Evolutionary conservation across 345 rosid species (phyloP), one percentile per base, ranked within the genome.

Genomic region (Aethionema arabicum): DNA sequence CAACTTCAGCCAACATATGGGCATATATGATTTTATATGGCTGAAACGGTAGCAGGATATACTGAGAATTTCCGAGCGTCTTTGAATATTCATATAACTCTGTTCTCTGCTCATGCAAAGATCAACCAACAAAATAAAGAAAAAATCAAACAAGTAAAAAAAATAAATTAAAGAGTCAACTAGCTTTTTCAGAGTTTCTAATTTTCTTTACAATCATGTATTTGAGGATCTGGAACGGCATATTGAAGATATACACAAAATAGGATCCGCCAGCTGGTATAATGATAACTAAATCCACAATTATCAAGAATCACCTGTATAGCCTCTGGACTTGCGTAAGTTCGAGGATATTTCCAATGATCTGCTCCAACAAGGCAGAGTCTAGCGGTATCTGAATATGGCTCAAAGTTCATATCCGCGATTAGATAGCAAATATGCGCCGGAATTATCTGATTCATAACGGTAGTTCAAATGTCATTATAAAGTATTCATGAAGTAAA

Each of bases 1-100:
- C 99, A 47, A 90, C 86, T 83, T 95, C 99, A 64, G 90, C 91
- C 60, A 95, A 82, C 99, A 95, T 95, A 78, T 83, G 72, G n/a
- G 99, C 99, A 78, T 95, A 95, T 56, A 95, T 58, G 68, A 95
- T 67, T 76, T 95, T 95, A 66, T 95, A 95, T 14, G 97, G 97
- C 77, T 90, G 99, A 86, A 95, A 88, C 8, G 95, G 91, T 50
- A 76, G 80, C 76, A 95, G 70, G 63, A 77, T 78, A 73, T 77
- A 90, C 81, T 95, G 99, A 78, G 99, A 80, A 79, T 95, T 95
- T 54, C 99, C 99, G 40, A 86, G 84, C 70, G 86, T 83, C 84
- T 84, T 95, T 3, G 99, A 83, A 68, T 95, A 95, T 77, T 95
- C 99, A 68, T 86, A 90, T 29, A 95, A 74, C 79, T 95, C 99